Base-by-base conservation (phyloP, 1,139 yeast genomes). In the Pichia sp. region DNA sequence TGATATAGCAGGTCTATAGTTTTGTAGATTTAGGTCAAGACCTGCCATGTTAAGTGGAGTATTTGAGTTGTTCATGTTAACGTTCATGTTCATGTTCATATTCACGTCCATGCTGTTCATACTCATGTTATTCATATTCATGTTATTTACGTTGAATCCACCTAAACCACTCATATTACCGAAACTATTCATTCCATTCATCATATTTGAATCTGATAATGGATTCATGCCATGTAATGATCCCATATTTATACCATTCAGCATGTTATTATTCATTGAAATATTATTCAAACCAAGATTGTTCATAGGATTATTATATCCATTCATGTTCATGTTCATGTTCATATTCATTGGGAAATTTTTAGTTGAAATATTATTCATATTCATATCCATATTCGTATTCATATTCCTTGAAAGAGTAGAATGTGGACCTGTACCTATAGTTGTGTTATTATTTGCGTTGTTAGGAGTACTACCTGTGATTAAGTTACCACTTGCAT, bases 241-340 rank as follows among this genome's bases (percentile, higher is more conserved):
- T 14, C 25, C 33, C 39, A 44, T 22, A 9, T 28, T 19, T 16
- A 44, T 22, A n/a, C 30, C 34, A 13, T 33, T 14, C 13, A 30
- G 22, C 13, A 19, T 22, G n/a, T 16, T 8, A 14, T 18, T 42
- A 19, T 29, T 29, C 45, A 42, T 11, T 36, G 41, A 14, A 36
- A 36, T 10, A 29, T 11, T 42, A 19, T 18, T 42, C 14, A 29
- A 14, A 29, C 31, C 27, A 18, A 44, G 10, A 22, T 25, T 25
- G 19, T 39, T 39, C 11, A 13, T 36, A 28, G 9, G 18, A 14
- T 36, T 13, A 11, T 27, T 36, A 18, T 19, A 19, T 36, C 19
- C 22, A 36, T 45, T 31, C 50, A 44, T 45, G 30, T 36, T 34
- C 44, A 36, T 42, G 16, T 42, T 28, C 42, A 49, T 14, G n/a